phyloP scores from a whole-genome alignment of 2,329 filamentous ascomycete species.

The Microascus cirrosus region DNA sequence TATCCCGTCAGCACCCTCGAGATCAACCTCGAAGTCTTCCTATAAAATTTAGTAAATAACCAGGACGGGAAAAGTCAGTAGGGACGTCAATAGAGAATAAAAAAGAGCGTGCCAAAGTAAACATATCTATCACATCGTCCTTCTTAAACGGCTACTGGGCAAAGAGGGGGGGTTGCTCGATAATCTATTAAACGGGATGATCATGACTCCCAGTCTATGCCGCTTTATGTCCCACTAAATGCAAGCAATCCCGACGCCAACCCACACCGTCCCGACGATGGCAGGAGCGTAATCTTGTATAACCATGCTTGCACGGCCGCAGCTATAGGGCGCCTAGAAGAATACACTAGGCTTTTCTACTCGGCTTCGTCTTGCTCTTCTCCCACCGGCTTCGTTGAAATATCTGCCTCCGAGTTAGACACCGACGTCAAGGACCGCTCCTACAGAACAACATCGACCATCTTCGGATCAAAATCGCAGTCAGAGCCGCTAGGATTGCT shows the following conservation, averaged over 20 bases:
- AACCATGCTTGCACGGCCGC: no score
- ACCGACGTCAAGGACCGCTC: no score
- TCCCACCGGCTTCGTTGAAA: no score
- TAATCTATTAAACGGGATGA: neutral
- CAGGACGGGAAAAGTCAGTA: neutral
- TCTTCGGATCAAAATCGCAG: neutral
- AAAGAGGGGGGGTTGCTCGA: neutral
- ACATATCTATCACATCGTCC: neutral
- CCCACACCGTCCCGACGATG: no score
- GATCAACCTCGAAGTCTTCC: slow-evolving; percentile 87
- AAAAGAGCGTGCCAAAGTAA: neutral
- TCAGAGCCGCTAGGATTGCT: neutral
- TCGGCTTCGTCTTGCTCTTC: no score
- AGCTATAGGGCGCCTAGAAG: no score
- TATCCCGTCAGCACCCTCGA: slow-evolving; percentile 91
- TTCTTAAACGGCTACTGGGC: neutral
- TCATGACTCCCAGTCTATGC: neutral
- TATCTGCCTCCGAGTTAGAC: no score
- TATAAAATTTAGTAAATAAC: slow-evolving; percentile 36
- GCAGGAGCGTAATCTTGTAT: no score
- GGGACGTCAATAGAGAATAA: neutral
- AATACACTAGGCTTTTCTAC: no score
- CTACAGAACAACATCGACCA: no score
- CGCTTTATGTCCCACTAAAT: neutral
- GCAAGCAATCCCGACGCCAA: neutral